Evolutionary conservation across 176 grass and related monocot species (phyloP), one percentile per base, ranked within the genome.

Genomic region (Avena eriantha): DNA sequence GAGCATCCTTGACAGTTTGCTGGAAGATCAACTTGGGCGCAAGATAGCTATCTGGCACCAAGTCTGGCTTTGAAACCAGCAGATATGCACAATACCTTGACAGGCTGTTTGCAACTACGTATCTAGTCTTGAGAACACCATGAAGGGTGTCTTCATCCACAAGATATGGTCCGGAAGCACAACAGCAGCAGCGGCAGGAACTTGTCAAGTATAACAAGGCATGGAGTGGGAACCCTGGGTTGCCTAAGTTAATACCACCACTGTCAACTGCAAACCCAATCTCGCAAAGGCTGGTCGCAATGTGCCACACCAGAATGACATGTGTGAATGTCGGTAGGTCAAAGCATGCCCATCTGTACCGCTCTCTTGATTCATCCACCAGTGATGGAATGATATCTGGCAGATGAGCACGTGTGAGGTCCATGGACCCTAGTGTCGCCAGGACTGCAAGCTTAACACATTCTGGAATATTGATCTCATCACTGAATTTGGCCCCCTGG

Each of bases 1-100:
- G 33, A 0, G 87, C 87, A 3, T 35, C 1, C 4, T 11, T 34
- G 14, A 89, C 78, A 0, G 79, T 80, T n/a, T 55, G 5, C 21
- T 60, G 4, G 75, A 89, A 86, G 35, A 83, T 26, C 3, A 39
- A 47, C 3, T 68, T 26, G 4, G 78, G 68, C 10, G 68, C 31
- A 13, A 61, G 48, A 21, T 34, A 35, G 69, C 85, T 79, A 22
- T 92, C 87, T 24, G 82, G 90, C 3, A 92, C 4, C 19, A 89
- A 13, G 12, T 89, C 82, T 8, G 90, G 83, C 9, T 23, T 64
- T 36, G 64, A 86, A 57, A 92, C 73, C 1, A 92, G 22, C 12
- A 92, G 67, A 77, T 88, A 92, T 24, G 63, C 87, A 67, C 91
- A 92, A 10, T 92, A 92, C 16, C 83, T 21, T 1, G 91, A 92